Conservation (phyloP, 176 grass and related monocot species). For the Thinopyrum elongatum region DNA sequence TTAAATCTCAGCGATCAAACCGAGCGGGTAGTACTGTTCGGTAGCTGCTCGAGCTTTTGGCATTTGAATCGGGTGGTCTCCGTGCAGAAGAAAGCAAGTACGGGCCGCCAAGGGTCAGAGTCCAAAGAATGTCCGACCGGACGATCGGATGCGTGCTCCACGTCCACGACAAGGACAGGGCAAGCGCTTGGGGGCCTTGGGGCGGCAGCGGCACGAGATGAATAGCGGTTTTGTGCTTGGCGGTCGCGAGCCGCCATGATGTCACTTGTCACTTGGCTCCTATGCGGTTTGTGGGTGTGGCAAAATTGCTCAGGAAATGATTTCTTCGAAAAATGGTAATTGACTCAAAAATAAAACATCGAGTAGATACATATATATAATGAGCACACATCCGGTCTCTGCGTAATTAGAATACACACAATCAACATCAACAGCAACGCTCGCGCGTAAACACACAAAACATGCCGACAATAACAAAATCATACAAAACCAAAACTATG, state of each 20-base stretch:
- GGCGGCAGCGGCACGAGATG: background rate
- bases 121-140: constrained; percentile 10
- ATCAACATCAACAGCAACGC: too few relatives aligned
- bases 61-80: constrained; percentile 1
- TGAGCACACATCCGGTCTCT: too few relatives aligned
- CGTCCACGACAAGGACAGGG: background rate
- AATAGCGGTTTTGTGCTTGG: background rate
- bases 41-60: background rate
- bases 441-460: too few relatives aligned
- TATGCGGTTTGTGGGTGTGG: background rate
- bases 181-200: background rate
- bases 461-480: too few relatives aligned
- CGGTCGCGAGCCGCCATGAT: background rate
- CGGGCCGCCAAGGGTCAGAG: constrained; percentile 1
- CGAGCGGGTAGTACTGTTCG: background rate
- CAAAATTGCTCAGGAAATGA: background rate
- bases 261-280: background rate
- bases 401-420: too few relatives aligned
- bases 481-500: too few relatives aligned
- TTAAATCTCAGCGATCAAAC: background rate
- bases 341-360: too few relatives aligned
- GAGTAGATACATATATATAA: too few relatives aligned
- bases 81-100: background rate
- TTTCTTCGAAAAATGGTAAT: too few relatives aligned
- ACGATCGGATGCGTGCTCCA: background rate